Base-by-base conservation (phyloP, 164 flowering plant genomes). In the Kalanchoe fedtschenkoi region DNA sequence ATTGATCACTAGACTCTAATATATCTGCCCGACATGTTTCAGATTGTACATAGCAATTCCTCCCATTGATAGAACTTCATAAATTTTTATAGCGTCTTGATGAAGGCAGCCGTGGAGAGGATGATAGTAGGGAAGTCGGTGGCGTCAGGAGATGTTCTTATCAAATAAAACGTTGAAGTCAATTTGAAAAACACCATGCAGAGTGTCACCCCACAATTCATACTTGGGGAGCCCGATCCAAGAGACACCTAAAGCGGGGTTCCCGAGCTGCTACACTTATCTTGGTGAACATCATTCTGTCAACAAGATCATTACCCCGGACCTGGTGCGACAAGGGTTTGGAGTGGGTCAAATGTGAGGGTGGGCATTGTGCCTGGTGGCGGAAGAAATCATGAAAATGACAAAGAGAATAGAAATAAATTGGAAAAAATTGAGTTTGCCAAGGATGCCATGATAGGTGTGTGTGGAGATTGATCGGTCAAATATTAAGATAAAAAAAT, bases 191-290 rank as follows among this genome's bases (percentile, higher is more conserved):
- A 85, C 91, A 3, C 85, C 85, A 42, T 81, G 85, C 19, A 81
- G 77, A 17, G 83, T 83, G 75, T 81, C 85, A 10, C 88, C 81
- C 91, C 91, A 85, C 91, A 88, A 85, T 68, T 83, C 83, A 54
- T 83, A 85, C 10, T 79, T 76, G 1, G 57, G 62, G 15, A 85
- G 68, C 0, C 88, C 88, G 19, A 85, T 71, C 68, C 88, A 64
- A 1, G 77, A 81, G 51, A 85, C 80, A 3, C 72, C 74, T 0
- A 71, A 69, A 0, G 91, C 91, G 65, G 80, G 78, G 73, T 83
- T 80, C 54, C 80, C 91, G 9, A 85, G 62, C 61, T 71, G 68
- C 66, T 77, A 59, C 0, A 75, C 70, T 74, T 81, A n/a, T 81
- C 70, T 81, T 83, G 47, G 34, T 64, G 67, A 81, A 58, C 1